Evolutionary conservation across 768 basidiomycete genomes (phyloP).

Genomic region (Candolleomyces efflorescens): DNA sequence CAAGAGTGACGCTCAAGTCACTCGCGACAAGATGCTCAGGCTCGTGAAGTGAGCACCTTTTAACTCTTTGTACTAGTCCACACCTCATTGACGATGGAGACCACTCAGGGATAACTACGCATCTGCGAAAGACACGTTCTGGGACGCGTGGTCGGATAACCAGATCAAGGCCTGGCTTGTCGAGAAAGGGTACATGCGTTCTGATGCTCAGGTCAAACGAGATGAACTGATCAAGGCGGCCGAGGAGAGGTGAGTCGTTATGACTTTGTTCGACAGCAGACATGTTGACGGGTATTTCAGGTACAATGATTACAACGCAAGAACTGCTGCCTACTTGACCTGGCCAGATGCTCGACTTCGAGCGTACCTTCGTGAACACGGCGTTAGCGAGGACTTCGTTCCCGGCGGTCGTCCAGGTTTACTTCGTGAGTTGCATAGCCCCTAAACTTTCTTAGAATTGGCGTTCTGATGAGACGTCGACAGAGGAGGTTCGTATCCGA

Average conservation of each 20-base stretch:
- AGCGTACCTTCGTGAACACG: slow-evolving; percentile 79
- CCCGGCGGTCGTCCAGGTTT: slow-evolving; percentile 70
- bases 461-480: not conserved
- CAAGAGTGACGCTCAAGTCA: slow-evolving; percentile 63
- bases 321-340: slow-evolving; percentile 63
- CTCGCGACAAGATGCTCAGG: slow-evolving; percentile 74
- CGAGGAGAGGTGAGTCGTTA: slow-evolving; percentile 52
- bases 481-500: slow-evolving; percentile 75
- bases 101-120: slow-evolving; percentile 60
- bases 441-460: too few species aligned
- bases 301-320: slow-evolving; percentile 41
- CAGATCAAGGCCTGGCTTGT: slow-evolving; percentile 72
- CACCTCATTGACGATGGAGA: not conserved
- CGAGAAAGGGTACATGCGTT: slow-evolving; percentile 61
- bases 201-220: slow-evolving; percentile 59
- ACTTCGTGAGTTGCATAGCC: slow-evolving; percentile 48
- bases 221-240: slow-evolving; percentile 76
- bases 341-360: slow-evolving; percentile 95
- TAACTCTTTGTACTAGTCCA: not conserved
- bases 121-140: slow-evolving; percentile 55
- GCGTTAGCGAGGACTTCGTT: slow-evolving; percentile 64
- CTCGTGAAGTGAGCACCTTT: slow-evolving; percentile 52
- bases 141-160: slow-evolving; percentile 68
- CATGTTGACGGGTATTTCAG: slow-evolving; percentile 25
- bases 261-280: not conserved